Conservation (phyloP, 352 stramenopile species). For the Phytopythium helicoides region DNA sequence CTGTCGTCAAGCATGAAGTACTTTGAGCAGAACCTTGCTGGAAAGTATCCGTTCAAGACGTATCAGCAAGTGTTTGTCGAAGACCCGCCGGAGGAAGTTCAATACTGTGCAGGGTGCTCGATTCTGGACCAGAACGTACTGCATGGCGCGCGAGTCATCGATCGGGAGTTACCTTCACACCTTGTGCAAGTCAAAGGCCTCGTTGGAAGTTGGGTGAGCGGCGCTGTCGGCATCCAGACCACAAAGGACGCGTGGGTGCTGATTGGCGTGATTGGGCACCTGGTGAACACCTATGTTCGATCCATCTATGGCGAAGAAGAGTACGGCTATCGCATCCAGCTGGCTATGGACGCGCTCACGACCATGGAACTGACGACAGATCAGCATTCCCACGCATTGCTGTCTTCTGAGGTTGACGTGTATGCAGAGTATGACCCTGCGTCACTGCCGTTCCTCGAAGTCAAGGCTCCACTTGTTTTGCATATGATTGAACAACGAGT, state of each 20-base stretch:
- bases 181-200: slow-evolving; percentile 78
- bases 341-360: slow-evolving; percentile 82
- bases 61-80: slow-evolving; percentile 89
- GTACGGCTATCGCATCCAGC: slow-evolving; percentile 82
- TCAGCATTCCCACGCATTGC: slow-evolving; percentile 50
- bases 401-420: slow-evolving; percentile 80
- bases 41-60: slow-evolving; percentile 80
- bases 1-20: slow-evolving; percentile 74
- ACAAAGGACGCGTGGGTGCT: slow-evolving; percentile 86
- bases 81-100: slow-evolving; percentile 69
- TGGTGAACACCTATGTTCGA: slow-evolving; percentile 82
- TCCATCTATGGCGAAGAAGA: slow-evolving; percentile 82
- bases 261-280: slow-evolving; percentile 73
- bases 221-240: slow-evolving; percentile 77
- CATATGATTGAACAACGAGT: slow-evolving; percentile 89
- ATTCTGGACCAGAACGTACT: slow-evolving; percentile 79
- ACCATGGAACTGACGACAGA: slow-evolving; percentile 82
- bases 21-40: slow-evolving; percentile 69
- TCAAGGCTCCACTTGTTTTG: slow-evolving; percentile 79
- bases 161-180: slow-evolving; percentile 77
- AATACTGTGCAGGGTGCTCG: slow-evolving; percentile 63
- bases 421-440: slow-evolving; percentile 81
- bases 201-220: slow-evolving; percentile 76
- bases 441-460: slow-evolving; percentile 71
- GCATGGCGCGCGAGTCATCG: slow-evolving; percentile 77